Evolutionary conservation across 83 land plant species (phyloP).

Genomic region (Larix sibirica): DNA sequence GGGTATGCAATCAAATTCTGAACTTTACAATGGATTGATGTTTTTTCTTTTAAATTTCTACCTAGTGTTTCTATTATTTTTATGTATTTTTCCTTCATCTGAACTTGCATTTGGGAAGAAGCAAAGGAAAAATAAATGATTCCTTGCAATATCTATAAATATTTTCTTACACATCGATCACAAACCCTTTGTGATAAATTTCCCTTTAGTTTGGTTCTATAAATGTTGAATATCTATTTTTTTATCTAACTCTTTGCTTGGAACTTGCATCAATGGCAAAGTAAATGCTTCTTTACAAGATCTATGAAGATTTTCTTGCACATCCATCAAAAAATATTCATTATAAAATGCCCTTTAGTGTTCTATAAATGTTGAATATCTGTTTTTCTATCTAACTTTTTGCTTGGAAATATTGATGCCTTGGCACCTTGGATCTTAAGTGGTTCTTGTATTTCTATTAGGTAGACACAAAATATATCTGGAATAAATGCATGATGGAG

Average conservation of each 20-base stretch:
- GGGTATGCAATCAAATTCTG: too few species aligned
- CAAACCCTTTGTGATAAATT: background rate
- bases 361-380: background rate
- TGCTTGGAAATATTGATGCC: background rate
- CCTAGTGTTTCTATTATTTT: too few species aligned
- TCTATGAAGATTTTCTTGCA: too few species aligned
- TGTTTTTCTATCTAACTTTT: background rate
- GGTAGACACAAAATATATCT: too few species aligned
- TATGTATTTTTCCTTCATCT: background rate
- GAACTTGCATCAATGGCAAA: background rate
- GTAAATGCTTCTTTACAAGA: background rate
- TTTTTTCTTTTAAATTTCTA: too few species aligned
- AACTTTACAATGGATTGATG: too few species aligned
- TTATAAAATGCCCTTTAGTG: background rate
- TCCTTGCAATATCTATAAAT: background rate
- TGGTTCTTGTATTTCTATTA: conserved; percentile 2
- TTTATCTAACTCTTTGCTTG: background rate
- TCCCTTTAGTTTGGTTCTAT: background rate
- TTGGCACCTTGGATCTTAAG: background rate
- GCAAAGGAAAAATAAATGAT: background rate
- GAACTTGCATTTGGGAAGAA: background rate
- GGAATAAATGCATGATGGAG: too few species aligned
- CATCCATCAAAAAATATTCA: too few species aligned
- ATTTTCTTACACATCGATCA: too few species aligned
- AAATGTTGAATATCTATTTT: background rate